These are phyloP conservation scores for Ophiocordyceps camponoti-leonardi DNA, from an alignment of 2,329 filamentous ascomycete genomes.

Conservation along the genomic window DNA sequence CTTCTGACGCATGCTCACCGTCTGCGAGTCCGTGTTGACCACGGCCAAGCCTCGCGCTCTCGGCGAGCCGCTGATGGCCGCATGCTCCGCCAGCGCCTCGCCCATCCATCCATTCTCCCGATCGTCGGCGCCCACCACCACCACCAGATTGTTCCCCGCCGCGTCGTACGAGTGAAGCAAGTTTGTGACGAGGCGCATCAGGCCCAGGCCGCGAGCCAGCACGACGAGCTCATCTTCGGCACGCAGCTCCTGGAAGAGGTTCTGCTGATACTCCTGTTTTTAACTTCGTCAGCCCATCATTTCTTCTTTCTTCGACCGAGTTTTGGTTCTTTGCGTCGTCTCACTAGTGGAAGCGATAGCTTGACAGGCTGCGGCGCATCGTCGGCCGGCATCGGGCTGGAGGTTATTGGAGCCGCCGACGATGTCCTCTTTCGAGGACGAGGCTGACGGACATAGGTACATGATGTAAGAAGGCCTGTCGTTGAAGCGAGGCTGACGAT, in stretches of 20 bases:
- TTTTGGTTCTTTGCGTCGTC: not conserved
- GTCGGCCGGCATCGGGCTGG: constrained; percentile 27
- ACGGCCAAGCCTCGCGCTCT: constrained; percentile 73
- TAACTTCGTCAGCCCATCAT: not conserved
- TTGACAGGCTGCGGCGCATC: constrained; percentile 54
- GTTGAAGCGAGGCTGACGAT: not conserved
- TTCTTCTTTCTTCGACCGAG: too few species aligned
- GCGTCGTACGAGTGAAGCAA: constrained; percentile 94
- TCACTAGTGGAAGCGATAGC: constrained; percentile 49
- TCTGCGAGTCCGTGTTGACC: constrained; percentile 90
- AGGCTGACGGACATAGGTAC: not conserved
- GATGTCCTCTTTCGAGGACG: not conserved
- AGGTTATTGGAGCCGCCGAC: not conserved
- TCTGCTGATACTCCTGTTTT: constrained; percentile 74
- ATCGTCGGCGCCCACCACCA: constrained; percentile 79
- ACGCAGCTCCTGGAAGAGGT: constrained; percentile 79
- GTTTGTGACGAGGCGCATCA: constrained; percentile 87
- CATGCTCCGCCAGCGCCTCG: constrained; percentile 88
- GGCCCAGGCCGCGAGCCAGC: constrained; percentile 77
- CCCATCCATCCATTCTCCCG: constrained; percentile 95
- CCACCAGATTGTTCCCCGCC: constrained; percentile 78
- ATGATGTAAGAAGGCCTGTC: not conserved
- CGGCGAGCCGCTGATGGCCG: constrained; percentile 68
- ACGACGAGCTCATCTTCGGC: constrained; percentile 87
- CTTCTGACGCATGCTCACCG: constrained; percentile 71